Percentiles rank a stretch among this genome's conserved stretches.
These are phyloP conservation scores for Thalassia testudinum DNA, from an alignment of 116 monocot genomes.

Conservation along the genomic window DNA sequence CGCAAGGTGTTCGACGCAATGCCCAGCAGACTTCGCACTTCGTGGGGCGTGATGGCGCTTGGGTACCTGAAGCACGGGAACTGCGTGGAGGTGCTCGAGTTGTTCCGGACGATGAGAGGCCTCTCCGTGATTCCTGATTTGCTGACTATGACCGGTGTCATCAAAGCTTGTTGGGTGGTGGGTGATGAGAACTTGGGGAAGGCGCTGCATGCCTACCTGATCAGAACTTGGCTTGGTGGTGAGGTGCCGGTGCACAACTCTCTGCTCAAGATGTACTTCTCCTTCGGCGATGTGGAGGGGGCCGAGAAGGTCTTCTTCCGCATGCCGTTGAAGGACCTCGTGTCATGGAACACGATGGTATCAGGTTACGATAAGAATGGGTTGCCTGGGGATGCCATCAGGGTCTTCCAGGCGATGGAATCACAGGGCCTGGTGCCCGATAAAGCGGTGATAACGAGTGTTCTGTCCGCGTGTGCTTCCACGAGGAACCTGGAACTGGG, in stretches of 20 bases:
- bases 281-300: constrained; percentile 1
- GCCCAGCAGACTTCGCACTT: constrained; percentile 30
- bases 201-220: constrained; percentile 34
- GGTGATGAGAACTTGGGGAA: constrained; percentile 18
- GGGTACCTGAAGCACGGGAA: constrained; percentile 55
- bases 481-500: constrained; percentile 53
- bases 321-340: constrained; percentile 33
- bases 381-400: constrained; percentile 35
- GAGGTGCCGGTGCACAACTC: neutral
- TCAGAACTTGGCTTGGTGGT: constrained; percentile 8
- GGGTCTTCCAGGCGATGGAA: constrained; percentile 39
- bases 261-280: too few species aligned
- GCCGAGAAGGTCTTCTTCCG: constrained; percentile 37
- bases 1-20: constrained; percentile 53
- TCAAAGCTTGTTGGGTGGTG: constrained; percentile 27
- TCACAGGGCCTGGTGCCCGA: constrained; percentile 26
- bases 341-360: constrained; percentile 84
- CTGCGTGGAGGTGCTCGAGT: constrained; percentile 22
- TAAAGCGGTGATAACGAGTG: constrained; percentile 24
- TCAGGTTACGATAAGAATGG: constrained; percentile 58
- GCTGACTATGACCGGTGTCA: constrained; percentile 53
- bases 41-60: constrained; percentile 62
- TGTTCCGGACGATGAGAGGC: constrained; percentile 39
- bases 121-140: constrained; percentile 41
- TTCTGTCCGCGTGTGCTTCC: constrained; percentile 33